Evolutionary conservation across 345 rosid genomes (phyloP).

Genomic region (Turritis glabra): DNA sequence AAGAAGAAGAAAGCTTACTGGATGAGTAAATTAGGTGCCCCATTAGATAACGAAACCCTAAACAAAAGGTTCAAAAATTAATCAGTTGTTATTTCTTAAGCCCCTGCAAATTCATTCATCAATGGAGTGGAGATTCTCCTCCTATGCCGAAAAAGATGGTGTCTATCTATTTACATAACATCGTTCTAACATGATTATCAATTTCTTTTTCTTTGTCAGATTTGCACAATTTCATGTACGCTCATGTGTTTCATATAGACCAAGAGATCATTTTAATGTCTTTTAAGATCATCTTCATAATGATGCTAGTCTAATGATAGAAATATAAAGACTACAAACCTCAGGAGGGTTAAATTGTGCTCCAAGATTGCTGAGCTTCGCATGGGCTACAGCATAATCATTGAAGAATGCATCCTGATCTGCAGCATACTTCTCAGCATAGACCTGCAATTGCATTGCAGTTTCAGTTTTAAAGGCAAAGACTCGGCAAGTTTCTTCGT

Average conservation of each 20-base stretch:
- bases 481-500: slow-evolving; percentile 12
- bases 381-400: slow-evolving; percentile 95
- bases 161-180: background rate
- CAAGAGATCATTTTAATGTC: background rate
- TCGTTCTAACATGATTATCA: background rate
- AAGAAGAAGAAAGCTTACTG: slow-evolving; percentile 23
- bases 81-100: background rate
- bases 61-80: background rate
- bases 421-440: slow-evolving; percentile 87
- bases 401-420: slow-evolving; percentile 83
- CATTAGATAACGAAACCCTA: slow-evolving; percentile 34
- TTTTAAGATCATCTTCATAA: background rate
- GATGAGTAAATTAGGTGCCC: background rate
- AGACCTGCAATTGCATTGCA: slow-evolving; percentile 52
- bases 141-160: background rate
- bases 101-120: background rate
- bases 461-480: slow-evolving; percentile 21
- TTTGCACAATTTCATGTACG: background rate
- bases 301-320: slow-evolving; percentile 52
- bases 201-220: background rate
- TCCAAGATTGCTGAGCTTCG: slow-evolving; percentile 90
- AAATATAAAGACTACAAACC: slow-evolving; percentile 49
- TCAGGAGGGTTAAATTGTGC: slow-evolving; percentile 93
- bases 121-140: background rate
- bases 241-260: background rate